These are phyloP conservation scores for Protea cynaroides DNA, from an alignment of 164 flowering plant genomes.

Conservation along the genomic window DNA sequence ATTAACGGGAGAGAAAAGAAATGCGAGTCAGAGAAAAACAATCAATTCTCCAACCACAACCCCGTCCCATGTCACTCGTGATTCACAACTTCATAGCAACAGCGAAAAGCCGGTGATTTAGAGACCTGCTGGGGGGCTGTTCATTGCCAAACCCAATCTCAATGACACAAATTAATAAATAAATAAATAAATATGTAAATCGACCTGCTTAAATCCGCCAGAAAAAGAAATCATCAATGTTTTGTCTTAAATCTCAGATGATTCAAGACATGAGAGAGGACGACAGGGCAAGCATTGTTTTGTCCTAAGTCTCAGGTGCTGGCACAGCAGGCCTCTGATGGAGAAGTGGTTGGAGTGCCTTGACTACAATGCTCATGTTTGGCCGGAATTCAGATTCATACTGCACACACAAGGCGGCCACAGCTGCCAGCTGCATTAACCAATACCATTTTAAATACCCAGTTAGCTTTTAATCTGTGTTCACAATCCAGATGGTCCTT, in stretches of 20 bases:
- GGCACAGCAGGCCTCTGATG: constrained; percentile 8
- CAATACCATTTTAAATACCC: neutral
- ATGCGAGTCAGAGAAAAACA: no score
- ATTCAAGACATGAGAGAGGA: neutral
- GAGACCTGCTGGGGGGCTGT: no score
- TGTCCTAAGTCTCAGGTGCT: constrained; percentile 5
- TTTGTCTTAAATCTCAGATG: constrained; percentile 1
- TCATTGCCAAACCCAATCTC: no score
- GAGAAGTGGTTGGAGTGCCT: constrained; percentile 22
- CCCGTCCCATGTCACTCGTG: no score
- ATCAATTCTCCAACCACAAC: no score
- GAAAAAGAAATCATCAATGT: neutral
- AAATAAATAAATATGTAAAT: no score
- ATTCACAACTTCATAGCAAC: no score
- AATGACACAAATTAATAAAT: no score
- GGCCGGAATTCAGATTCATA: constrained; percentile 22
- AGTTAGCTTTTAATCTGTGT: neutral
- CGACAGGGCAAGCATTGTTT: neutral
- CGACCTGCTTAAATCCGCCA: no score
- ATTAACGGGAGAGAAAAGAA: no score
- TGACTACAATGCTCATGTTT: constrained; percentile 21
- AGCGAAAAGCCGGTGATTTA: no score
- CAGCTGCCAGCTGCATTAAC: constrained; percentile 12
- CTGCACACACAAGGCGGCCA: constrained; percentile 20
- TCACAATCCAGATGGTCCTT: neutral